Evolutionary conservation across 768 basidiomycete genomes (phyloP).

Genomic region (Tubosaeta brunneosetosa): DNA sequence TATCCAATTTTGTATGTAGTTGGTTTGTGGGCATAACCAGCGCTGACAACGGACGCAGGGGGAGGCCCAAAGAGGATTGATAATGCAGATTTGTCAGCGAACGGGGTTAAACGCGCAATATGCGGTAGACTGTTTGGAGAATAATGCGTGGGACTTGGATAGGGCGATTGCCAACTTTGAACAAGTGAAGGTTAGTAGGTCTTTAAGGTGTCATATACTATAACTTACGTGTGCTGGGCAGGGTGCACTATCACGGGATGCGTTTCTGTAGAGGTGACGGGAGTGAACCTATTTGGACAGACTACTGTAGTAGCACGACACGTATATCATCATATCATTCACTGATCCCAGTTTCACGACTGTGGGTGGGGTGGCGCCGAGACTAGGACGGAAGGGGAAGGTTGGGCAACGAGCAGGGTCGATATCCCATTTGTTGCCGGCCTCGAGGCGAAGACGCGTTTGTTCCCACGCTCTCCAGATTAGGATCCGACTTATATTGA

Average conservation of each 20-base stretch:
- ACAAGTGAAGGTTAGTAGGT: slow-evolving; percentile 68
- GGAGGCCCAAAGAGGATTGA: slow-evolving; percentile 64
- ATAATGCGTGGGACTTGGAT: slow-evolving; percentile 81
- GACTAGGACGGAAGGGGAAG: slow-evolving; percentile 15
- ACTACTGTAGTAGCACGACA: slow-evolving; percentile 1
- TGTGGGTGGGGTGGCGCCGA: slow-evolving; percentile 12
- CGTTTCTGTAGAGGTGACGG: slow-evolving; percentile 41
- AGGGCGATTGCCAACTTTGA: slow-evolving; percentile 82
- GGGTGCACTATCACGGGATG: slow-evolving; percentile 50
- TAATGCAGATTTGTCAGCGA: slow-evolving; percentile 63
- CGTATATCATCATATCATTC: too few species aligned
- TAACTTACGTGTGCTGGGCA: slow-evolving; percentile 30
- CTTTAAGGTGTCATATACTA: not conserved
- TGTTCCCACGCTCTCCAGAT: slow-evolving; percentile 8
- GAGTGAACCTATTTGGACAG: not conserved
- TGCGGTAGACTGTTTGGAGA: slow-evolving; percentile 78
- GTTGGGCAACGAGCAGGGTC: not conserved
- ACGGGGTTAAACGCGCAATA: slow-evolving; percentile 79
- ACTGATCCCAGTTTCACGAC: not conserved
- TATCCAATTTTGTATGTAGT: slow-evolving; percentile 54
- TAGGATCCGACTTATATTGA: too few species aligned
- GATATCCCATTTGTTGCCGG: slow-evolving; percentile 7
- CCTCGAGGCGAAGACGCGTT: slow-evolving; percentile 25
- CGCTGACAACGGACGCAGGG: slow-evolving; percentile 38
- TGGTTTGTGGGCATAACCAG: slow-evolving; percentile 10